A percentile compares a stretch with the other conserved stretches of the same genome.
Conservation (phyloP, 805 yeast genomes). For the Zygosaccharomyces siamensis region DNA sequence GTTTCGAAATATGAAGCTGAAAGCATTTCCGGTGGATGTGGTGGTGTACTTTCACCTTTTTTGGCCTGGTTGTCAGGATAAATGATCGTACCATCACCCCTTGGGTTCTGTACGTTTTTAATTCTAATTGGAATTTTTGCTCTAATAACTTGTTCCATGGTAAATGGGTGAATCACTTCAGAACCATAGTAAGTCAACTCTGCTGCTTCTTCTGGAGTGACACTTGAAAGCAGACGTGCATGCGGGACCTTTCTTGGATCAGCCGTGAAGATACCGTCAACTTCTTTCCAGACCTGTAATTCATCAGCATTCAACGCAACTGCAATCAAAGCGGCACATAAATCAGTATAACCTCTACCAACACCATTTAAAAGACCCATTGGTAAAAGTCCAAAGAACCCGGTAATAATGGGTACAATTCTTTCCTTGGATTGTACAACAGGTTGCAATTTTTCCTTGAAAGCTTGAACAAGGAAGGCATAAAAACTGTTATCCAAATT, state of each 20-base stretch:
- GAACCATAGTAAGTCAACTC: constrained; percentile 97
- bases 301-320: constrained; percentile 92
- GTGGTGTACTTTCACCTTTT: constrained; percentile 86
- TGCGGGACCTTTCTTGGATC: constrained; percentile 93
- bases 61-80: constrained; percentile 87
- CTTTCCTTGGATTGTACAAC: constrained; percentile 36
- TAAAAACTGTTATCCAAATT: constrained; percentile 69
- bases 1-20: constrained; percentile 38
- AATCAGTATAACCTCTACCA: constrained; percentile 96
- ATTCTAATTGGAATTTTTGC: constrained; percentile 96
- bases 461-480: constrained; percentile 46
- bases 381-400: constrained; percentile 93
- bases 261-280: constrained; percentile 97
- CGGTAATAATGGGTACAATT: constrained; percentile 85
- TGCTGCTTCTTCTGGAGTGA: constrained; percentile 98
- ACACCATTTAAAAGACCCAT: constrained; percentile 91
- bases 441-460: constrained; percentile 46
- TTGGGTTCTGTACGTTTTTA: constrained; percentile 91
- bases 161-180: constrained; percentile 97
- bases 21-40: constrained; percentile 85
- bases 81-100: constrained; percentile 88
- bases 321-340: constrained; percentile 95
- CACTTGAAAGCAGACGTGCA: constrained; percentile 78
- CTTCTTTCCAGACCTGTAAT: constrained; percentile 97
- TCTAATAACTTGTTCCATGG: constrained; percentile 97